A percentile compares a stretch with the other conserved stretches of the same genome.
phyloP scores from a whole-genome alignment of 176 grass and related monocot genomes.

The Hordeum marinum region DNA sequence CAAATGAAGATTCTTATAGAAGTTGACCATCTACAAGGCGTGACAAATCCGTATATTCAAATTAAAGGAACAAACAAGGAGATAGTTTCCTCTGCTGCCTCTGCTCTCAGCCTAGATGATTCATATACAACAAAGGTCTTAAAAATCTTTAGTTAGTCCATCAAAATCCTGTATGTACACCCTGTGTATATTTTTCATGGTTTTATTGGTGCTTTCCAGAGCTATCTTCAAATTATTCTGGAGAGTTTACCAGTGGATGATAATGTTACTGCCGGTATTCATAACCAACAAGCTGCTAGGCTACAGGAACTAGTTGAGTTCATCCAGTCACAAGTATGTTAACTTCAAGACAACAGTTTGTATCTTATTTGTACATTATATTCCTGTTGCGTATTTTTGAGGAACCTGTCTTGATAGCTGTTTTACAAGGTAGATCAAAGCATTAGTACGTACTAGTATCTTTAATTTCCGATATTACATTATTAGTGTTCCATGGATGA shows the following conservation, averaged over 20 bases:
- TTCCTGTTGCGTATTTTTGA: neutral
- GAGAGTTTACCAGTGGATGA: conserved; percentile 74
- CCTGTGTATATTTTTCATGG: conserved; percentile 9
- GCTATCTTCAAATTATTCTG: conserved; percentile 97
- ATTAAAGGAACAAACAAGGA: conserved; percentile 98
- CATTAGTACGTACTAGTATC: neutral
- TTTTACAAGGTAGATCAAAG: neutral
- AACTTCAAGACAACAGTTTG: neutral
- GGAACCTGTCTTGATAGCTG: conserved; percentile 3
- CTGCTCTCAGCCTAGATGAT: conserved; percentile 76
- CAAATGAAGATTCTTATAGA: conserved; percentile 89
- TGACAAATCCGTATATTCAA: conserved; percentile 73
- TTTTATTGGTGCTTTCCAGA: conserved; percentile 40
- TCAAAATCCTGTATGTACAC: neutral
- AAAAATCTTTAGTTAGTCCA: conserved; percentile 17
- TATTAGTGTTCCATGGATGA: neutral
- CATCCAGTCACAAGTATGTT: conserved; percentile 88
- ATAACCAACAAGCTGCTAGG: conserved; percentile 91
- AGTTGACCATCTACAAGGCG: conserved; percentile 93
- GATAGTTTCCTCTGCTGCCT: conserved; percentile 69
- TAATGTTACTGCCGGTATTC: conserved; percentile 60
- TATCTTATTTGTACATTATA: conserved; percentile 11
- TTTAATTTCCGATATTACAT: neutral
- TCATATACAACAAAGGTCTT: conserved; percentile 95
- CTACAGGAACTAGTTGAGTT: conserved; percentile 89